Percentiles rank a stretch among this genome's conserved stretches.
Evolutionary conservation across 768 basidiomycete species (phyloP).

Genomic region (Macrolepiota fuliginosa): DNA sequence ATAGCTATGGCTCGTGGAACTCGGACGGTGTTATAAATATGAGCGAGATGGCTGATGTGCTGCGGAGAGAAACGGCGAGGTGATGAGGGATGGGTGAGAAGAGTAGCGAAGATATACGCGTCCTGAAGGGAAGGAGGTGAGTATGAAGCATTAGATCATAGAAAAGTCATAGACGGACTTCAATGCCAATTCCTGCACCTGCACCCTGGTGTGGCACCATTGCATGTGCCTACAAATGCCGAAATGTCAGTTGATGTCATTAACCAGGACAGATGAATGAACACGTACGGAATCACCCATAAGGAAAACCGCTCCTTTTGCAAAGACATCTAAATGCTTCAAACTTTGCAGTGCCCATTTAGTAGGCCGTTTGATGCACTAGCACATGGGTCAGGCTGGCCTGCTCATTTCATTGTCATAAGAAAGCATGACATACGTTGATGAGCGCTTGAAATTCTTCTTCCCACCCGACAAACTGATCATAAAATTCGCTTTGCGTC

Average conservation of each 20-base stretch:
- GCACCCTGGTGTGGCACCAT: conserved; percentile 48
- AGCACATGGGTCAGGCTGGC: background rate
- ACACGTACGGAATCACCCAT: conserved; percentile 23
- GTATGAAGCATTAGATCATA: background rate
- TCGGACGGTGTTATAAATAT: conserved; percentile 25
- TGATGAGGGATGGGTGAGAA: conserved; percentile 19
- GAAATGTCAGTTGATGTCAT: background rate
- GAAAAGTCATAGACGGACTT: conserved; percentile 23
- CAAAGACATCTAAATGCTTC: conserved; percentile 17
- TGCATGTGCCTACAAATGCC: conserved; percentile 33
- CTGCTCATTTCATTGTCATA: background rate
- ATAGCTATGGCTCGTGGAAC: conserved; percentile 24
- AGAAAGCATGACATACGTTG: conserved; percentile 9
- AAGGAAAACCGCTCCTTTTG: conserved; percentile 17
- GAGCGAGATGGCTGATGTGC: conserved; percentile 24
- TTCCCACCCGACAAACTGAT: conserved; percentile 16
- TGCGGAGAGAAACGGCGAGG: background rate
- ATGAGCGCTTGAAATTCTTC: conserved; percentile 17
- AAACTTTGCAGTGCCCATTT: conserved; percentile 22
- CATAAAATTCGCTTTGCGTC: conserved; percentile 13
- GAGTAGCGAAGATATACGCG: conserved; percentile 32
- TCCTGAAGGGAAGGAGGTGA: conserved; percentile 23
- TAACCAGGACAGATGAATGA: background rate
- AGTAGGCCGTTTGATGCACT: conserved; percentile 20
- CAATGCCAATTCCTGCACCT: conserved; percentile 47